Percentiles rank a stretch among this genome's conserved stretches.
Evolutionary conservation across 306 rosid genomes (phyloP).

Genomic region (Quercus alba): DNA sequence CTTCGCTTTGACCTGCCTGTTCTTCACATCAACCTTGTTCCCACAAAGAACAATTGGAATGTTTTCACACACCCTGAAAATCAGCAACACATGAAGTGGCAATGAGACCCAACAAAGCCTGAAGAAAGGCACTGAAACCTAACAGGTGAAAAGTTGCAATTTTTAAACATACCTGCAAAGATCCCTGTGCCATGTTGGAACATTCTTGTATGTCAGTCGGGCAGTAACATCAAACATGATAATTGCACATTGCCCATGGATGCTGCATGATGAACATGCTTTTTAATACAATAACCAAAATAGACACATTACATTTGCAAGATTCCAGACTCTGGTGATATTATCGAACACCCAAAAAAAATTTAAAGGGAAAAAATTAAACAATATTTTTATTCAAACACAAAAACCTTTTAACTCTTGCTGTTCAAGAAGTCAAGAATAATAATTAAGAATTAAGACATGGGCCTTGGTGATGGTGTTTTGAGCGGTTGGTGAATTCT

Average conservation of each 20-base stretch:
- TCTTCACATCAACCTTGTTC: conserved; percentile 86
- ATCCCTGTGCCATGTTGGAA: conserved; percentile 82
- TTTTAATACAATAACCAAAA: background rate
- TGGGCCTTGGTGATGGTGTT: background rate
- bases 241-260: conserved; percentile 80
- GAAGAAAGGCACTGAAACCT: background rate
- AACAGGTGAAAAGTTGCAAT: background rate
- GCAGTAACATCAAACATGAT: conserved; percentile 86
- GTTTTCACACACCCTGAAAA: conserved; percentile 75
- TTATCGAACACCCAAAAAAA: background rate
- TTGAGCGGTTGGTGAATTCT: background rate
- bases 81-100: background rate
- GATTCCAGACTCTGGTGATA: background rate
- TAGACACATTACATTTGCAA: background rate
- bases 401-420: background rate
- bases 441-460: background rate
- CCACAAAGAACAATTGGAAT: conserved; percentile 83
- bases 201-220: conserved; percentile 66
- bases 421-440: background rate
- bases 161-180: conserved; percentile 52
- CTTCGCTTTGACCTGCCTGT: conserved; percentile 87
- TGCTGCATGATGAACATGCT: conserved; percentile 29
- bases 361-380: background rate
- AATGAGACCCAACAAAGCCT: background rate
- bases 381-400: background rate